A percentile compares a stretch with the other conserved stretches of the same genome.
These are phyloP conservation scores for Lophiotrema nucula DNA, from an alignment of 495 filamentous ascomycete species.

Conservation along the genomic window DNA sequence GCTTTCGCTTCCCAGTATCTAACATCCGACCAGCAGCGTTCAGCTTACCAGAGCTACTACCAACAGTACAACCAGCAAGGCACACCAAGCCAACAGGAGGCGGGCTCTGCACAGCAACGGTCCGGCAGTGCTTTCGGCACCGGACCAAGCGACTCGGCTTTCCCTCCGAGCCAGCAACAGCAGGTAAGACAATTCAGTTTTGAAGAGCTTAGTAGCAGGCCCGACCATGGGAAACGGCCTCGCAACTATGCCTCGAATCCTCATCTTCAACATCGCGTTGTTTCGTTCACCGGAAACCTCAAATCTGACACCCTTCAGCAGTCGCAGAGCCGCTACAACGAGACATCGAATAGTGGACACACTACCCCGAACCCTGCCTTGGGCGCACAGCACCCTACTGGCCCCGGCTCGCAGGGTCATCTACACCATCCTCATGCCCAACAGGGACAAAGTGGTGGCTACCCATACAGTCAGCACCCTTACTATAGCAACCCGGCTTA, in stretches of 20 bases:
- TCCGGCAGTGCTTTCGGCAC: conserved; percentile 73
- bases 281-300: not conserved
- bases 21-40: conserved; percentile 70
- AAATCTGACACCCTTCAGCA: conserved; percentile 45
- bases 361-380: conserved; percentile 82
- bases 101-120: conserved; percentile 64
- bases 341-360: conserved; percentile 79
- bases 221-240: not conserved
- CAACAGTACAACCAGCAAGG: conserved; percentile 70
- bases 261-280: not conserved
- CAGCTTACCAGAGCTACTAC: conserved; percentile 77
- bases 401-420: conserved; percentile 55
- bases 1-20: conserved; percentile 82
- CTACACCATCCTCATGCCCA: conserved; percentile 64
- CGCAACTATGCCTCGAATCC: not conserved
- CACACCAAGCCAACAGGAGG: conserved; percentile 68
- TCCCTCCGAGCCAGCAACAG: conserved; percentile 43
- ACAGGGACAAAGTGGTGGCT: conserved; percentile 45
- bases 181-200: conserved; percentile 38
- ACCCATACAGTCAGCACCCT: conserved; percentile 66
- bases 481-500: conserved; percentile 82
- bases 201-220: not conserved
- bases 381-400: conserved; percentile 62
- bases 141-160: conserved; percentile 67
- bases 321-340: conserved; percentile 67